phyloP scores from a whole-genome alignment of 2,329 filamentous ascomycete genomes.

The Alternaria sp. region DNA sequence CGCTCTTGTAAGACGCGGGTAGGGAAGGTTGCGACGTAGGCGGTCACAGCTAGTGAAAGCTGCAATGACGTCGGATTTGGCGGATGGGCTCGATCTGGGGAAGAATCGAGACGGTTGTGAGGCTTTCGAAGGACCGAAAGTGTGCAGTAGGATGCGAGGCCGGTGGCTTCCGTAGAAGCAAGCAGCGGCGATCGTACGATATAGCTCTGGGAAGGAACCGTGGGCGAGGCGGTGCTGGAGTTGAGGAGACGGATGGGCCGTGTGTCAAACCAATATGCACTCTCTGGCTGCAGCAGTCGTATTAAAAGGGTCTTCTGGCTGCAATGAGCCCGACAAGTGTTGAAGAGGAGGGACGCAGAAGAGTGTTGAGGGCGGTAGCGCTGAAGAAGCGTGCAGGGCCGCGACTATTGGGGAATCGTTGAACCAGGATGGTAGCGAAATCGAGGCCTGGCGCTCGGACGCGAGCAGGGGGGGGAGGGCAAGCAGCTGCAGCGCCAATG shows the following conservation, averaged over 20 bases:
- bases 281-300: conserved; percentile 31
- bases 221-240: conserved; percentile 27
- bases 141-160: conserved; percentile 27
- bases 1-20: conserved; percentile 19
- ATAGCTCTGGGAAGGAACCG: conserved; percentile 32
- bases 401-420: conserved; percentile 44
- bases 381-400: conserved; percentile 39
- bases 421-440: conserved; percentile 43
- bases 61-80: conserved; percentile 45
- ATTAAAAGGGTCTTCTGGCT: conserved; percentile 46
- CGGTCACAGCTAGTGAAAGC: conserved; percentile 44
- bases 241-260: conserved; percentile 25
- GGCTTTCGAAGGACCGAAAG: conserved; percentile 30
- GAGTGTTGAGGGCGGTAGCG: conserved; percentile 49
- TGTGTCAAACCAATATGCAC: conserved; percentile 24
- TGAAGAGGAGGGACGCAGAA: conserved; percentile 36
- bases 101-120: conserved; percentile 24
- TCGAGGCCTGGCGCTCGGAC: conserved; percentile 37
- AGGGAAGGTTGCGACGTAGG: conserved; percentile 19
- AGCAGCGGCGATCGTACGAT: conserved; percentile 21
- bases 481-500: conserved; percentile 37
- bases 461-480: conserved; percentile 20
- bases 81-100: conserved; percentile 25
- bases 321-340: conserved; percentile 45
- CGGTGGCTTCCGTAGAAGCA: conserved; percentile 42